Evolutionary conservation across 2,329 filamentous ascomycete genomes (phyloP).

Genomic region (Fusarium udum): DNA sequence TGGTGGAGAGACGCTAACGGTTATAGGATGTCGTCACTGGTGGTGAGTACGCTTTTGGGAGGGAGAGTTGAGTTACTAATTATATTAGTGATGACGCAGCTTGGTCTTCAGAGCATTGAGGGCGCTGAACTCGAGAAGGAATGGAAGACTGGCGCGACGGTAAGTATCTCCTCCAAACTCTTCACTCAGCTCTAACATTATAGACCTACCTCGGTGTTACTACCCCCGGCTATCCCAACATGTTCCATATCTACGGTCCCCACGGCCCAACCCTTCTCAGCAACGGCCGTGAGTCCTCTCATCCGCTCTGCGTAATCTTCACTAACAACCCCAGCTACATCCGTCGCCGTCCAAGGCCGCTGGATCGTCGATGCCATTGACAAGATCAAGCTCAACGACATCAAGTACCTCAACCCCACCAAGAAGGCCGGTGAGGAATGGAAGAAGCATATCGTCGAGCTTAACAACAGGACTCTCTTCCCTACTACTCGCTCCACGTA

Average conservation of each 20-base stretch:
- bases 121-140: slow-evolving; percentile 52
- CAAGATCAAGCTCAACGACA: slow-evolving; percentile 55
- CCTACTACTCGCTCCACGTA: slow-evolving; percentile 51
- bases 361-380: slow-evolving; percentile 64
- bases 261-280: slow-evolving; percentile 65
- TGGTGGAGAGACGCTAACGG: background rate
- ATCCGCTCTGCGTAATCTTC: rapidly evolving
- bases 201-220: slow-evolving; percentile 57
- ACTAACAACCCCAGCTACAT: slow-evolving; percentile 46
- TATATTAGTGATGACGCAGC: slow-evolving; percentile 53
- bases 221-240: slow-evolving; percentile 58
- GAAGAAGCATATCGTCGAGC: slow-evolving; percentile 58
- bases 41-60: slow-evolving; percentile 29
- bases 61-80: background rate
- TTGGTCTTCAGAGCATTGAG: slow-evolving; percentile 55
- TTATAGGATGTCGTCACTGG: slow-evolving; percentile 49
- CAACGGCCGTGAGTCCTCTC: slow-evolving; percentile 56
- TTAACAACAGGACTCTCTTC: slow-evolving; percentile 59
- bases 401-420: slow-evolving; percentile 62
- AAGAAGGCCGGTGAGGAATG: slow-evolving; percentile 57
- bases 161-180: too few relatives aligned
- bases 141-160: slow-evolving; percentile 52
- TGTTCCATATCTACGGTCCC: slow-evolving; percentile 64
- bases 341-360: slow-evolving; percentile 63
- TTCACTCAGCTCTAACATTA: background rate